Conservation (phyloP, 2,329 filamentous ascomycete species). For the Cyanodermella asteris region DNA sequence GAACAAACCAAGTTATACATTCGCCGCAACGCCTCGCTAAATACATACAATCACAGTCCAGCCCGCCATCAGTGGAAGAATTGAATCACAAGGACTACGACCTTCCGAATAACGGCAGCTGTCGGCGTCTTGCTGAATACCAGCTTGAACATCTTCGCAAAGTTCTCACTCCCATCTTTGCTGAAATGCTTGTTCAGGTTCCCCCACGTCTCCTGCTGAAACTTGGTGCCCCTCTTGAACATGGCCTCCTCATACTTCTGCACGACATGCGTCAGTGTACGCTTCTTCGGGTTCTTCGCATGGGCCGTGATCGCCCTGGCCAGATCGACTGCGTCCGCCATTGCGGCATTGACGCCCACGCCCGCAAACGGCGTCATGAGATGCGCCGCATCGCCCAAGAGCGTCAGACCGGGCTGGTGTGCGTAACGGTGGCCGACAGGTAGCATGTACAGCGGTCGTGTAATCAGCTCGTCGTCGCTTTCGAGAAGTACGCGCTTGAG, state of each 20-base stretch:
- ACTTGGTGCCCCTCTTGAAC: conserved; percentile 2
- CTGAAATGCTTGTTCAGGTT: conserved; percentile 3
- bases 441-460: conserved; percentile 29
- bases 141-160: conserved; percentile 2
- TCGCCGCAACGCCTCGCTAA: too few relatives aligned
- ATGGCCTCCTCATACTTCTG: conserved; percentile 2
- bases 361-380: conserved; percentile 36
- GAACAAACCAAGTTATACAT: too few relatives aligned
- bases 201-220: conserved; percentile 3
- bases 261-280: conserved; percentile 4
- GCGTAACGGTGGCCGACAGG: conserved; percentile 28
- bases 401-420: conserved; percentile 25
- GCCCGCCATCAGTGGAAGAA: too few relatives aligned
- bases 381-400: conserved; percentile 39
- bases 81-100: too few relatives aligned
- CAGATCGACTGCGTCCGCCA: conserved; percentile 32
- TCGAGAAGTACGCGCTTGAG: conserved; percentile 22
- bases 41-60: too few relatives aligned
- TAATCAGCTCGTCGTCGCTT: conserved; percentile 17
- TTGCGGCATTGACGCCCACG: conserved; percentile 36
- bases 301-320: conserved; percentile 20
- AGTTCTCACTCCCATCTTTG: conserved; percentile 2
- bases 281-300: conserved; percentile 8
- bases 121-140: too few relatives aligned
- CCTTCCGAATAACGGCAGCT: too few relatives aligned